Evolutionary conservation across 2,329 filamentous ascomycete genomes (phyloP).

Genomic region (Sporothrix pseudoabietina): DNA sequence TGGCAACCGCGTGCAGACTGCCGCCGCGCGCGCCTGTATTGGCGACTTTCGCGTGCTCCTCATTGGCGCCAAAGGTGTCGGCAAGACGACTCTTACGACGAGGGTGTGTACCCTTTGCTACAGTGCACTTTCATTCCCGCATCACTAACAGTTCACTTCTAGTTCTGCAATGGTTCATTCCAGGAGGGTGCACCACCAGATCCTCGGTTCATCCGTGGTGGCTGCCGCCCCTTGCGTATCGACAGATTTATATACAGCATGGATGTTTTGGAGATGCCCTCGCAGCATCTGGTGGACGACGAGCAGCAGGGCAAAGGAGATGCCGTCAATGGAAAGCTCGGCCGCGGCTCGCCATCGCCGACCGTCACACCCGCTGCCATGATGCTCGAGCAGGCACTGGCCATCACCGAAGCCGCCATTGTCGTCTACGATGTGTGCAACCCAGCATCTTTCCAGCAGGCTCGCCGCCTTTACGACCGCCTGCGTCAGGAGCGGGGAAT

Average conservation of each 20-base stretch:
- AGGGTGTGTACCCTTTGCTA: slow-evolving; percentile 38
- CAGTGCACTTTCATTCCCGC: neutral
- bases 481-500: slow-evolving; percentile 30
- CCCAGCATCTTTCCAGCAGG: slow-evolving; percentile 38
- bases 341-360: neutral
- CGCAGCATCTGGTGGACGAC: slow-evolving; percentile 41
- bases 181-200: slow-evolving; percentile 36
- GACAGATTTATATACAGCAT: slow-evolving; percentile 41
- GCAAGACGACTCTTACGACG: slow-evolving; percentile 48
- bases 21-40: slow-evolving; percentile 35
- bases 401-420: slow-evolving; percentile 47
- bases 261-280: slow-evolving; percentile 45
- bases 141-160: neutral
- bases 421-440: slow-evolving; percentile 43
- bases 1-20: slow-evolving; percentile 9
- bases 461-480: slow-evolving; percentile 37
- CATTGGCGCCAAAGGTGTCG: slow-evolving; percentile 45
- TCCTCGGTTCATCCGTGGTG: slow-evolving; percentile 40
- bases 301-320: neutral
- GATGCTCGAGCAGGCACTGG: slow-evolving; percentile 44
- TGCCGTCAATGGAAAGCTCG: neutral
- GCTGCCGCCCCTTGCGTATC: slow-evolving; percentile 43
- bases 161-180: slow-evolving; percentile 43
- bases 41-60: slow-evolving; percentile 47
- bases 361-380: slow-evolving; percentile 28